Evolutionary conservation across 768 basidiomycete species (phyloP).

Genomic region (Cystobasidium ongulense): DNA sequence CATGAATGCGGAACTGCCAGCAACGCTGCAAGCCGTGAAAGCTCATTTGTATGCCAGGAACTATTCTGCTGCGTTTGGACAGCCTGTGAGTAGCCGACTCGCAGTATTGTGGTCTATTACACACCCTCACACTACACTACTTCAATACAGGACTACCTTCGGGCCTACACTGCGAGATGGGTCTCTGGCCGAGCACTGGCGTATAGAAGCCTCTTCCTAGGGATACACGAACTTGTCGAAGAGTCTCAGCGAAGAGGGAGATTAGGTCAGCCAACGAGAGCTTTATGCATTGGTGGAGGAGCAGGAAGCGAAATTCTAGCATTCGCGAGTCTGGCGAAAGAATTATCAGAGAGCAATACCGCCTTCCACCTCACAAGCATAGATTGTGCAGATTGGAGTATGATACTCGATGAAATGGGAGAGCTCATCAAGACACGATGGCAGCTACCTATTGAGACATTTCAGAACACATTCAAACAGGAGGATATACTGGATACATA

Average conservation of each 20-base stretch:
- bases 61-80: slow-evolving; percentile 38
- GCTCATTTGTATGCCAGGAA: slow-evolving; percentile 37
- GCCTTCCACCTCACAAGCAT: slow-evolving; percentile 12
- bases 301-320: slow-evolving; percentile 39
- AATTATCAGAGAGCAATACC: not conserved
- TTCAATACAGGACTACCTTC: slow-evolving; percentile 4
- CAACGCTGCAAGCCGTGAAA: slow-evolving; percentile 37
- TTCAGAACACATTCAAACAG: slow-evolving; percentile 27
- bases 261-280: not conserved
- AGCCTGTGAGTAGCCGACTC: not conserved
- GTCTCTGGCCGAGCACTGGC: slow-evolving; percentile 36
- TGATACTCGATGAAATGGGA: slow-evolving; percentile 17
- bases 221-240: slow-evolving; percentile 1
- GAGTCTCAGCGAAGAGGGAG: slow-evolving; percentile 1
- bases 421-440: not conserved
- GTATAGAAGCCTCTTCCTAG: slow-evolving; percentile 34
- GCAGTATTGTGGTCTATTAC: not conserved
- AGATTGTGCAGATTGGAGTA: slow-evolving; percentile 33
- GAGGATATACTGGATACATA: slow-evolving; percentile 24
- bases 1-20: slow-evolving; percentile 13
- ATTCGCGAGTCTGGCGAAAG: slow-evolving; percentile 28
- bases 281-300: slow-evolving; percentile 36
- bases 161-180: slow-evolving; percentile 36
- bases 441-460: not conserved
- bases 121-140: not conserved